A percentile compares a stretch with the other conserved stretches of the same genome.
phyloP scores from a whole-genome alignment of 169 alveolate species.

The Eimeria brunetti region DNA sequence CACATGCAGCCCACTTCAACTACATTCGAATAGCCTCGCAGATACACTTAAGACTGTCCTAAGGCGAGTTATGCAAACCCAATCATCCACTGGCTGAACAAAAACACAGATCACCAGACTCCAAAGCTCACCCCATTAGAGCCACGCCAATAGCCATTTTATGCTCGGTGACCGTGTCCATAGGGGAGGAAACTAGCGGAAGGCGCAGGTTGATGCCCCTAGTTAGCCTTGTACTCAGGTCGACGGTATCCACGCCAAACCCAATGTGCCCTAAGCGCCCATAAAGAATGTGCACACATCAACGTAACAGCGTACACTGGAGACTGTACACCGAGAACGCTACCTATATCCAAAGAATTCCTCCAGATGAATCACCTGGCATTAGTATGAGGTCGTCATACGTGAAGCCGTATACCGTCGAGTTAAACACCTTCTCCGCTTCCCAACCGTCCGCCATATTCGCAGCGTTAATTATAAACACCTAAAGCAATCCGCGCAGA shows the following conservation, averaged over 20 bases:
- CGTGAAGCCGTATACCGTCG: constrained; percentile 86
- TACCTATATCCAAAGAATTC: background rate
- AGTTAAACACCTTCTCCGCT: constrained; percentile 80
- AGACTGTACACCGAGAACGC: background rate
- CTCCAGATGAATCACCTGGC: constrained; percentile 87
- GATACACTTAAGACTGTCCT: background rate
- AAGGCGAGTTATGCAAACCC: background rate
- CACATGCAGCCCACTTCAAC: background rate
- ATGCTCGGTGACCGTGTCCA: constrained; percentile 97
- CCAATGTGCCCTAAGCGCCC: constrained; percentile 86
- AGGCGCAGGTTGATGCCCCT: constrained; percentile 88
- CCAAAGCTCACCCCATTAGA: constrained; percentile 85
- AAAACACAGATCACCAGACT: background rate
- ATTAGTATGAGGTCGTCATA: constrained; percentile 94
- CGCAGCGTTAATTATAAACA: background rate
- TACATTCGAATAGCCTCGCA: background rate
- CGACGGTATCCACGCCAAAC: constrained; percentile 89
- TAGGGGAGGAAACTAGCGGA: constrained; percentile 95
- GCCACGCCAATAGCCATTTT: constrained; percentile 96
- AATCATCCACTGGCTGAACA: background rate
- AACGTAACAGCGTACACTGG: background rate
- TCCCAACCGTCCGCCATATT: constrained; percentile 84
- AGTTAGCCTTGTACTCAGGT: constrained; percentile 87
- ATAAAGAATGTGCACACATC: background rate
- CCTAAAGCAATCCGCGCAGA: background rate